phyloP scores from a whole-genome alignment of 495 filamentous ascomycete genomes.

The Pseudomonodictys pantanalensis region DNA sequence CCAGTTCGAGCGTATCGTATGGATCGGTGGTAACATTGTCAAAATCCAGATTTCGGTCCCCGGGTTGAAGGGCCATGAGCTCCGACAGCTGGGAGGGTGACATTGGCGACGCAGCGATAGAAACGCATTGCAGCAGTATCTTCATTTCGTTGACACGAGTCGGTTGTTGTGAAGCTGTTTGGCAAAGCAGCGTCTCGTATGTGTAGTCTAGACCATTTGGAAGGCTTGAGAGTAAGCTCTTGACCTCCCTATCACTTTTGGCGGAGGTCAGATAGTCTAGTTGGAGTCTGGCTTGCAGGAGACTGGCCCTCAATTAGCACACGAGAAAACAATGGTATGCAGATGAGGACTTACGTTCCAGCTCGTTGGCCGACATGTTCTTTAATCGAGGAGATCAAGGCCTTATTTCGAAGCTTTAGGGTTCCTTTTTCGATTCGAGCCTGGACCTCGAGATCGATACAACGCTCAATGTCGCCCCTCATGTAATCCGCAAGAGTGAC shows the following conservation, averaged over 20 bases:
- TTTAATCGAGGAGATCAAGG: not conserved
- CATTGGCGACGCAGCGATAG: not conserved
- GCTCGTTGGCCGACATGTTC: not conserved
- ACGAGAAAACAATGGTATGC: not conserved
- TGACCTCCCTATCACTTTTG: not conserved
- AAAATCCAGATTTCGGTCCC: not conserved
- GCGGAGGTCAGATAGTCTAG: conserved; percentile 2
- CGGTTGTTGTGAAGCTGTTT: not conserved
- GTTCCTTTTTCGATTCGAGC: not conserved
- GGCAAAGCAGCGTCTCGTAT: not conserved
- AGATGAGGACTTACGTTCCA: not conserved
- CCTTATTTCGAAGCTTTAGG: not conserved
- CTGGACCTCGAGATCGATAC: not conserved
- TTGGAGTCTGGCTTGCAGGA: conserved; percentile 2
- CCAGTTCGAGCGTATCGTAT: conserved; percentile 2
- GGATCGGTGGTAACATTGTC: conserved; percentile 3
- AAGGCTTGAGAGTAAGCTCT: not conserved
- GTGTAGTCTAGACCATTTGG: conserved; percentile 6
- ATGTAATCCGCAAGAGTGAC: not conserved
- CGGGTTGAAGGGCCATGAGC: conserved; percentile 2
- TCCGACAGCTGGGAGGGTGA: not conserved
- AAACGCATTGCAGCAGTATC: not conserved
- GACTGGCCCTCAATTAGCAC: not conserved
- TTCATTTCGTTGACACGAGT: not conserved
- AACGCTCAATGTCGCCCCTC: not conserved